Evolutionary conservation across 306 rosid genomes (phyloP).

Genomic region (Begonia fuchsioides): DNA sequence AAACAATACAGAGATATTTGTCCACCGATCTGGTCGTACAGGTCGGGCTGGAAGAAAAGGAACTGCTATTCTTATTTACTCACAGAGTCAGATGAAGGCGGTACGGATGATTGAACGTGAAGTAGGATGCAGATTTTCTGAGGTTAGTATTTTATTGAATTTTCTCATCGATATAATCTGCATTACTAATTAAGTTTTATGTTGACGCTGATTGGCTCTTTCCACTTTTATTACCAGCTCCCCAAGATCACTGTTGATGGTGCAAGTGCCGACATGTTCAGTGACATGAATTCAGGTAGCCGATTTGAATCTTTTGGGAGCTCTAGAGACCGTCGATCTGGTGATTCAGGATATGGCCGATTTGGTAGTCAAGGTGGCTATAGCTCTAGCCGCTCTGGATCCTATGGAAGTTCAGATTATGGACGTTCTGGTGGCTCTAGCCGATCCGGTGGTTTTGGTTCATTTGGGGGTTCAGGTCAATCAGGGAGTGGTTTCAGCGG

Average conservation of each 20-base stretch:
- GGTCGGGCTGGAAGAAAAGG: slow-evolving; percentile 99
- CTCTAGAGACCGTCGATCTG: slow-evolving; percentile 13
- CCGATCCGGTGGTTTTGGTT: slow-evolving; percentile 27
- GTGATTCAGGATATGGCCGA: slow-evolving; percentile 28
- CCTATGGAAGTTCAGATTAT: slow-evolving; percentile 19
- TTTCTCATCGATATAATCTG: too few species aligned
- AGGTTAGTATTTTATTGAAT: slow-evolving; percentile 27
- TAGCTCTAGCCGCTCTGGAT: slow-evolving; percentile 37
- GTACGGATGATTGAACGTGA: slow-evolving; percentile 69
- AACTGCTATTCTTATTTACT: slow-evolving; percentile 58
- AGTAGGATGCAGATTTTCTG: slow-evolving; percentile 70
- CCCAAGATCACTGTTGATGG: slow-evolving; percentile 53
- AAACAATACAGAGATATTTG: slow-evolving; percentile 85
- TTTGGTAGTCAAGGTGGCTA: slow-evolving; percentile 21
- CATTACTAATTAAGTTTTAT: too few species aligned
- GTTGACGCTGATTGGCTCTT: too few species aligned
- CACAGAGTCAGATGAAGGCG: slow-evolving; percentile 50
- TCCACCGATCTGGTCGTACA: slow-evolving; percentile 95
- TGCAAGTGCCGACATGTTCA: slow-evolving; percentile 25
- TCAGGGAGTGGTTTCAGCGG: slow-evolving; percentile 29
- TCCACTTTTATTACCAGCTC: slow-evolving; percentile 44
- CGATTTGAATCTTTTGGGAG: slow-evolving; percentile 4
- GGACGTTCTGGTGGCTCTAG: slow-evolving; percentile 32
- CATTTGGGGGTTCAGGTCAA: slow-evolving; percentile 23
- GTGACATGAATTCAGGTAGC: slow-evolving; percentile 39